phyloP scores from a whole-genome alignment of 441 rosid genomes.

The Gossypium aridum region DNA sequence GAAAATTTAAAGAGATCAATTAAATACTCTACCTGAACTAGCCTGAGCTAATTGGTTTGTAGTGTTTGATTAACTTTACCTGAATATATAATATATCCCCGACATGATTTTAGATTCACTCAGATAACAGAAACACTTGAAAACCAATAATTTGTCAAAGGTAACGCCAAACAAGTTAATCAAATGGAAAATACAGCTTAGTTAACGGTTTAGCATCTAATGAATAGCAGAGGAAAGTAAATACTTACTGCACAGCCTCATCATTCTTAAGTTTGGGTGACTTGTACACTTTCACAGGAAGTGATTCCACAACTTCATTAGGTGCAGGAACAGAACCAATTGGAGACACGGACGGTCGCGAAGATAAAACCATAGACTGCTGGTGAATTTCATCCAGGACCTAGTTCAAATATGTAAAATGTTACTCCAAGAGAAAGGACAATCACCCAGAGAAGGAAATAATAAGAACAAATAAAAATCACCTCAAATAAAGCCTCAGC shows the following conservation, averaged over 20 bases:
- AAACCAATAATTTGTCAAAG: constrained; percentile 1
- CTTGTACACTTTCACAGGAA: constrained; percentile 61
- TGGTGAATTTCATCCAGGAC: constrained; percentile 99
- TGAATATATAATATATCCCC: not conserved
- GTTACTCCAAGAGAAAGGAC: constrained; percentile 20
- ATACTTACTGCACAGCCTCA: constrained; percentile 72
- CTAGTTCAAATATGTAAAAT: constrained; percentile 36
- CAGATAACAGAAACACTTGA: not conserved
- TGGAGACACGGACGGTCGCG: constrained; percentile 79
- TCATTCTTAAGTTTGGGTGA: constrained; percentile 54
- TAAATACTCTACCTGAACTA: not conserved
- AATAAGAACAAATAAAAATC: constrained; percentile 9
- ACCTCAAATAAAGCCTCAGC: constrained; percentile 99
- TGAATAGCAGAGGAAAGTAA: constrained; percentile 4
- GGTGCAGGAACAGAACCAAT: constrained; percentile 98
- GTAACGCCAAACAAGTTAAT: not conserved
- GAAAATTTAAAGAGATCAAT: not conserved
- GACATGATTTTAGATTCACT: not conserved
- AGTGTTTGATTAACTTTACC: not conserved
- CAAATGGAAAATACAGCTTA: constrained; percentile 1
- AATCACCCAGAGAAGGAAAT: not conserved
- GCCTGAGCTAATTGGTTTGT: not conserved
- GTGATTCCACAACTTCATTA: constrained; percentile 73
- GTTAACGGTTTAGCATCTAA: not conserved
- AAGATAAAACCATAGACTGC: constrained; percentile 90